phyloP scores from a whole-genome alignment of 371 early-diverging fungal species.

The Dichotomocladium elegans region DNA sequence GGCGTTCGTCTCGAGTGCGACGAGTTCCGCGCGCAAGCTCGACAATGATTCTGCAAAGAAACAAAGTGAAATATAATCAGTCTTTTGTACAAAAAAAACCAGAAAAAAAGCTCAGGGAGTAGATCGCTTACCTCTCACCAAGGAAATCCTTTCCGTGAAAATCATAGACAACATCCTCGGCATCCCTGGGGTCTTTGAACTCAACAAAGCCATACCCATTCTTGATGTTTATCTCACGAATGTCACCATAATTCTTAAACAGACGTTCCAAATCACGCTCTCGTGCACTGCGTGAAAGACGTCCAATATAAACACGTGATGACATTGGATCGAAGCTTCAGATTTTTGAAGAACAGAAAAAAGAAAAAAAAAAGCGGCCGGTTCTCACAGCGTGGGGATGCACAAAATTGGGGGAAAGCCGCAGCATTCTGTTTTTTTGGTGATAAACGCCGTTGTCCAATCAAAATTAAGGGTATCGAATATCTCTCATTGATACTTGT shows the following conservation, averaged over 20 bases:
- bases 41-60: slow-evolving; percentile 59
- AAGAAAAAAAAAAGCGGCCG: background rate
- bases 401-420: no score
- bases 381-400: no score
- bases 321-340: no score
- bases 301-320: slow-evolving; percentile 71
- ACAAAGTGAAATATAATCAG: background rate
- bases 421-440: no score
- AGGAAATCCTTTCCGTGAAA: slow-evolving; percentile 67
- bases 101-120: background rate
- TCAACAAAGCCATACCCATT: slow-evolving; percentile 80
- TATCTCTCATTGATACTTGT: no score
- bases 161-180: slow-evolving; percentile 72
- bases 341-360: background rate
- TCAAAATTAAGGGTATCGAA: no score
- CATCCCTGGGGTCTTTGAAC: slow-evolving; percentile 68
- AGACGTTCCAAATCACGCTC: slow-evolving; percentile 69
- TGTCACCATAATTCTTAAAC: slow-evolving; percentile 64
- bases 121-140: slow-evolving; percentile 75
- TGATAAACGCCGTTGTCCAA: no score
- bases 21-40: slow-evolving; percentile 71
- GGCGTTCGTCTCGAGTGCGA: slow-evolving; percentile 46
- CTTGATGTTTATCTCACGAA: slow-evolving; percentile 72
- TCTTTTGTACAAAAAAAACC: background rate
- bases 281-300: slow-evolving; percentile 63